phyloP scores from a whole-genome alignment of 1,284 basidiomycete species.

The Ganoderma lucidum region DNA sequence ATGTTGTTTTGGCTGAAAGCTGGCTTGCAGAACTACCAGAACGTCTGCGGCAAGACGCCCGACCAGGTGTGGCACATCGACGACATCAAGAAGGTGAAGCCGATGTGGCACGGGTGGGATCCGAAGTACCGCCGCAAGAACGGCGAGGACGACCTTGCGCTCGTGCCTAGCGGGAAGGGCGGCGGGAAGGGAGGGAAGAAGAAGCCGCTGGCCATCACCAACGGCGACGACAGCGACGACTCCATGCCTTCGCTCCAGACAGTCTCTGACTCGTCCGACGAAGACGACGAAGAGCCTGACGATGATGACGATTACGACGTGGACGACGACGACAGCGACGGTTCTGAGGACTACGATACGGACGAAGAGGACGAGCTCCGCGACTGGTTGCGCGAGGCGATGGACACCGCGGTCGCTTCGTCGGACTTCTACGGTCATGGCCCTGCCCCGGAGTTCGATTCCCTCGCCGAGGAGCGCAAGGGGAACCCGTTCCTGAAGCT shows the following conservation, averaged over 20 bases:
- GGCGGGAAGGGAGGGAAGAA: slow-evolving; percentile 47
- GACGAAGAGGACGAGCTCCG: slow-evolving; percentile 73
- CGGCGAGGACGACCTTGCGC: slow-evolving; percentile 41
- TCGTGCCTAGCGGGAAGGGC: slow-evolving; percentile 27
- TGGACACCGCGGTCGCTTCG: slow-evolving; percentile 67
- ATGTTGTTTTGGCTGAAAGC: background rate
- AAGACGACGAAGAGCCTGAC: slow-evolving; percentile 40
- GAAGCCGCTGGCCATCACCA: slow-evolving; percentile 58
- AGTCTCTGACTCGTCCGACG: slow-evolving; percentile 63
- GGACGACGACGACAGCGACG: slow-evolving; percentile 50
- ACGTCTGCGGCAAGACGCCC: slow-evolving; percentile 57
- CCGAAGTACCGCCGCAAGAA: slow-evolving; percentile 31
- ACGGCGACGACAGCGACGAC: slow-evolving; percentile 51
- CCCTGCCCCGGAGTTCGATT: slow-evolving; percentile 50
- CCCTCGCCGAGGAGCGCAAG: slow-evolving; percentile 59
- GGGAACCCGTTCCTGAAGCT: slow-evolving; percentile 79
- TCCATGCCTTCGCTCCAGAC: slow-evolving; percentile 73
- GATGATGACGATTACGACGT: slow-evolving; percentile 42
- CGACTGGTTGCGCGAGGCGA: slow-evolving; percentile 70
- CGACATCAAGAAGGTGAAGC: slow-evolving; percentile 57
- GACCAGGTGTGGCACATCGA: slow-evolving; percentile 71
- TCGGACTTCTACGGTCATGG: slow-evolving; percentile 61
- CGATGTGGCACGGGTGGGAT: slow-evolving; percentile 62
- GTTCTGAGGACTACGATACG: slow-evolving; percentile 62
- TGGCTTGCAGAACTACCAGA: slow-evolving; percentile 62